These are phyloP conservation scores for Aphanocladium album DNA, from an alignment of 2,329 filamentous ascomycete genomes.

Conservation along the genomic window DNA sequence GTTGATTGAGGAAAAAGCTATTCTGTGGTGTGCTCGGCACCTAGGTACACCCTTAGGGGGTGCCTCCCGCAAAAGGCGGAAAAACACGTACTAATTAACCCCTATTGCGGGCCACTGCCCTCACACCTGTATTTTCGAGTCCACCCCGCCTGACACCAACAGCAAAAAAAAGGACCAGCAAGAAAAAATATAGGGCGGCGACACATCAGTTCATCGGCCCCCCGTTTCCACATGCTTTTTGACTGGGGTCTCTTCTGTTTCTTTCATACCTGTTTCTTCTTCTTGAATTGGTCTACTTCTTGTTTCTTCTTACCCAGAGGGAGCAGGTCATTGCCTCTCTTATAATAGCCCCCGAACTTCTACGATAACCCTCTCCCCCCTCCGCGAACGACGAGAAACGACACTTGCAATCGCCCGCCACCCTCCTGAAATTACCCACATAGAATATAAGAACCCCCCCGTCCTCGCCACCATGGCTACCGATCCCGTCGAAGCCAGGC, in stretches of 20 bases:
- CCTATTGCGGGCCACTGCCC: too few species aligned
- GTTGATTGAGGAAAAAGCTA: too few species aligned
- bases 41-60: too few species aligned
- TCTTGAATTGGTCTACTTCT: neutral
- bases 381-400: neutral
- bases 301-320: neutral
- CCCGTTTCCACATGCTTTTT: constrained; percentile 13
- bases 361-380: neutral
- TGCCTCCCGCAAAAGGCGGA: too few species aligned
- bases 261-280: neutral
- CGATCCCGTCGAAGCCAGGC: constrained; percentile 34
- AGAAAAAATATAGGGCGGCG: neutral
- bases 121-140: too few species aligned
- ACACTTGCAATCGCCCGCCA: neutral
- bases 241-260: neutral
- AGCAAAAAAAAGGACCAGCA: neutral
- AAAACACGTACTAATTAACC: too few species aligned
- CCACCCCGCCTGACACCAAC: neutral
- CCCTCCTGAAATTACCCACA: neutral
- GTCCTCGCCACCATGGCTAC: constrained; percentile 4
- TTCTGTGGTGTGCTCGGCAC: too few species aligned
- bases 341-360: neutral
- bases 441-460: neutral
- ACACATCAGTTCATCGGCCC: constrained; percentile 10
- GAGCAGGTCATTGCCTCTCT: neutral